Evolutionary conservation across 2,329 filamentous ascomycete genomes (phyloP), one percentile per base, ranked within the genome.

Genomic region (Coniochaeta ligniaria): DNA sequence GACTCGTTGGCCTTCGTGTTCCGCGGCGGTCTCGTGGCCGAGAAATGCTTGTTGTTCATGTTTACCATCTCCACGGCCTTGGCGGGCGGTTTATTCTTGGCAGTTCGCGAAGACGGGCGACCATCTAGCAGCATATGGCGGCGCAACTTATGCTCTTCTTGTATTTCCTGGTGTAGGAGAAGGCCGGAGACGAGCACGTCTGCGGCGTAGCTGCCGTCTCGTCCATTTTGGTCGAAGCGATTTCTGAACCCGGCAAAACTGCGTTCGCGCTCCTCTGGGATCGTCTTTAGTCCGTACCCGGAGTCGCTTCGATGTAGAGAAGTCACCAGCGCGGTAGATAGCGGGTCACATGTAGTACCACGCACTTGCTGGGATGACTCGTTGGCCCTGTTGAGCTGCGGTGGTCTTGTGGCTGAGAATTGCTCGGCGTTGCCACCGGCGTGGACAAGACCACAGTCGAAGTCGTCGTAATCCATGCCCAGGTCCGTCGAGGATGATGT

Each of bases 1-100:
- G 67, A 62, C 47, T 63, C 58, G 57, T 69, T 68, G 60, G 63
- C 60, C 24, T 41, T 54, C 50, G 66, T 70, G 62, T 60, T 60
- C 57, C 69, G 66, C 7, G 66, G 68, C 7, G 59, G 43, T 35
- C 67, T 64, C n/a, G 14, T 11, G 43, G 41, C 43, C n/a, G 57
- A 59, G 57, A 7, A 59, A 41, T 35, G 26, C 3, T 59, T 24
- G 24, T 31, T 50, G 22, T 41, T 56, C 6, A 20, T 35, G 26
- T 52, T 61, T 9, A 43, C 55, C 45, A 55, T 22, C 24, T 62
- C 62, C 28, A 60, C 61, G 3, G 55, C 62, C 57, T 60, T 61
- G 38, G 57, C 55, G 1, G 43, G 20, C 17, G 60, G 59, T 24
- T 56, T 58, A 11, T 61, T 59, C 33, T 61, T 61, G 31, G 33